Conservation (phyloP, 202 grass and related monocot genomes). For the Eragrostis tef region DNA sequence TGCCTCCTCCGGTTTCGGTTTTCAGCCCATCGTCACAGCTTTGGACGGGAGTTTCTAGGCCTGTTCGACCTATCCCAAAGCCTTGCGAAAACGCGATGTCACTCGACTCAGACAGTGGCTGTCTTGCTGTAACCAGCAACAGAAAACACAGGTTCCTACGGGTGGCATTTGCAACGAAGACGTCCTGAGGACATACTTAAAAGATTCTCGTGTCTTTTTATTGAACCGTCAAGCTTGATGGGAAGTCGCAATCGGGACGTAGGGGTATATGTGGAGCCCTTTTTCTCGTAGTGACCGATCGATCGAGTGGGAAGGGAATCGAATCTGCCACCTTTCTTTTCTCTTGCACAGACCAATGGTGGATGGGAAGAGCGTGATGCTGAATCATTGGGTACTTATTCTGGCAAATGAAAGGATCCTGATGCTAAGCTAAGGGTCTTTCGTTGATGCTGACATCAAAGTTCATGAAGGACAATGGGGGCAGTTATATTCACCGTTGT, state of each 20-base stretch:
- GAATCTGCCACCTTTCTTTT: constrained; percentile 18
- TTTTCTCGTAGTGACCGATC: neutral
- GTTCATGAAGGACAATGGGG: too few species aligned
- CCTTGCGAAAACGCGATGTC: neutral
- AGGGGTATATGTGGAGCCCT: neutral
- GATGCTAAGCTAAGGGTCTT: neutral
- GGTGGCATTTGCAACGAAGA: too few species aligned
- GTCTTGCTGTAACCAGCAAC: too few species aligned
- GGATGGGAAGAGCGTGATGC: neutral
- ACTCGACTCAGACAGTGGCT: neutral
- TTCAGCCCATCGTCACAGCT: too few species aligned
- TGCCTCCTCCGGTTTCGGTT: too few species aligned
- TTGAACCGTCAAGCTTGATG: too few species aligned
- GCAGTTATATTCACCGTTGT: neutral
- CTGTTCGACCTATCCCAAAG: neutral
- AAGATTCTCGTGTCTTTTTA: too few species aligned
- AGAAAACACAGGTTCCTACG: too few species aligned
- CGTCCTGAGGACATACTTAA: too few species aligned
- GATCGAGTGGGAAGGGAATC: constrained; percentile 14
- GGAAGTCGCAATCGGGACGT: neutral
- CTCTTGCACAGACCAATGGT: neutral
- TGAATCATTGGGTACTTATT: neutral
- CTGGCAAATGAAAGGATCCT: neutral
- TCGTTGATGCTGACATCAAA: neutral
- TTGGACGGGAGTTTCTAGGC: neutral